A percentile compares a stretch with the other conserved stretches of the same genome.
These are phyloP conservation scores for Mycena indigotica DNA, from an alignment of 768 basidiomycete genomes.

Conservation along the genomic window DNA sequence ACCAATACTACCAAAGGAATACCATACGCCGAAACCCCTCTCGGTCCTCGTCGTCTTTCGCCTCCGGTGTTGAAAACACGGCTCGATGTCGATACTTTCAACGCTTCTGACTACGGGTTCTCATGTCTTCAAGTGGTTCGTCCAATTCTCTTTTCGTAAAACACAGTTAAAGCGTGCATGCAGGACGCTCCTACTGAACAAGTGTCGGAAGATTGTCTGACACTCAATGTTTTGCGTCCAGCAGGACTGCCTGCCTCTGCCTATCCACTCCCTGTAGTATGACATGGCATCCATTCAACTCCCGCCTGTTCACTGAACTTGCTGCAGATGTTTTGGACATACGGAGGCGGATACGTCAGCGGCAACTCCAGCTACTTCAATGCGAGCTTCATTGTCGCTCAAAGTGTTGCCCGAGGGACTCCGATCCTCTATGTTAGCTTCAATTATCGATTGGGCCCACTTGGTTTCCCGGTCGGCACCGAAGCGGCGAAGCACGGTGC, in stretches of 20 bases:
- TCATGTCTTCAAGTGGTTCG: slow-evolving; percentile 28
- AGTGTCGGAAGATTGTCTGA: slow-evolving; percentile 24
- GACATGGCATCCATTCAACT: too few relatives aligned
- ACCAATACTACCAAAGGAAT: too few relatives aligned
- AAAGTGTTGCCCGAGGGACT: slow-evolving; percentile 19
- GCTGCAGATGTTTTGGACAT: slow-evolving; percentile 45
- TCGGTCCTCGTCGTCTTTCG: slow-evolving; percentile 29
- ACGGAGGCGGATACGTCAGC: slow-evolving; percentile 35
- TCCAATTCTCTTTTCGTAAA: background rate
- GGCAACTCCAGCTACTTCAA: slow-evolving; percentile 35
- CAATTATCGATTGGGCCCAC: slow-evolving; percentile 48
- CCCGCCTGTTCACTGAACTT: too few relatives aligned
- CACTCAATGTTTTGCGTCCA: slow-evolving; percentile 59
- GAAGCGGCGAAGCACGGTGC: slow-evolving; percentile 35
- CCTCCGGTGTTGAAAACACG: slow-evolving; percentile 26
- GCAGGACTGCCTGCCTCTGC: slow-evolving; percentile 32
- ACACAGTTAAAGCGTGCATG: background rate
- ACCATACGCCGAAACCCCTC: slow-evolving; percentile 36
- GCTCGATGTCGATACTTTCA: slow-evolving; percentile 22
- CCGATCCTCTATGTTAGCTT: slow-evolving; percentile 50
- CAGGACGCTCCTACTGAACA: slow-evolving; percentile 1
- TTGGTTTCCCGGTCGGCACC: slow-evolving; percentile 44
- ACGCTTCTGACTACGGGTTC: slow-evolving; percentile 28
- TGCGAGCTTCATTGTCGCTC: slow-evolving; percentile 4
- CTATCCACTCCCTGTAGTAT: slow-evolving; percentile 40